Evolutionary conservation across 805 yeast genomes (phyloP), one percentile per base, ranked within the genome.

Genomic region (Sugiyamaella marilandica): DNA sequence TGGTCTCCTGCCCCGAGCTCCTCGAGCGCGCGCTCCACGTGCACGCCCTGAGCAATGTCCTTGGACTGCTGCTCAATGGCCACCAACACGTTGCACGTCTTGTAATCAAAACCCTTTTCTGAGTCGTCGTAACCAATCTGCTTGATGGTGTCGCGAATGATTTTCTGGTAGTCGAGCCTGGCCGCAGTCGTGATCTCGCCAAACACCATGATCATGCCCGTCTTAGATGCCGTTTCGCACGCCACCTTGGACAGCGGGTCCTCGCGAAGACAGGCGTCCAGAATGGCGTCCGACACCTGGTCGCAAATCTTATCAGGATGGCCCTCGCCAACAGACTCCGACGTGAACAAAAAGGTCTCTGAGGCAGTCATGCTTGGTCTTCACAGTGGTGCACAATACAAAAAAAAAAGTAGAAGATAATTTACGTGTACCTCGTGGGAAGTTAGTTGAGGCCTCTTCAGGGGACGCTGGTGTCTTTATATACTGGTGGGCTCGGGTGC

Each of bases 1-100:
- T 94, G 99, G 79, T 94, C 99, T 84, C 99, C 99, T 62, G 99
- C 99, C 75, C 99, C 99, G 69, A 94, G 83, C 56, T 94, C 95
- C 81, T 94, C 99, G 61, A 94, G 79, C 52, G 87, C 96, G 77
- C 85, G 64, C 72, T 94, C 97, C 77, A 87, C 87, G 77, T 94
- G 98, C 70, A 94, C 83, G 83, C 99, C 99, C 78, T 92, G 98
- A 58, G 99, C 99, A 68, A 94, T 94, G 78, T 94, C 99, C 65
- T 96, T 94, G 50, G 97, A 90, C 79, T 94, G 99, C 79, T 94
- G 97, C 81, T 94, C 99, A 74, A 94, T 90, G 73, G 99, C 99
- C 59, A 94, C 98, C 61, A 94, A 80, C 54, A 94, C 98, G 77
- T 94, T 94, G 83, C 99, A 94, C 66, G 99, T 94, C 81, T 92